A percentile compares a stretch with the other conserved stretches of the same genome.
Evolutionary conservation across 768 basidiomycete species (phyloP).

Genomic region (Agrocybe pediades): DNA sequence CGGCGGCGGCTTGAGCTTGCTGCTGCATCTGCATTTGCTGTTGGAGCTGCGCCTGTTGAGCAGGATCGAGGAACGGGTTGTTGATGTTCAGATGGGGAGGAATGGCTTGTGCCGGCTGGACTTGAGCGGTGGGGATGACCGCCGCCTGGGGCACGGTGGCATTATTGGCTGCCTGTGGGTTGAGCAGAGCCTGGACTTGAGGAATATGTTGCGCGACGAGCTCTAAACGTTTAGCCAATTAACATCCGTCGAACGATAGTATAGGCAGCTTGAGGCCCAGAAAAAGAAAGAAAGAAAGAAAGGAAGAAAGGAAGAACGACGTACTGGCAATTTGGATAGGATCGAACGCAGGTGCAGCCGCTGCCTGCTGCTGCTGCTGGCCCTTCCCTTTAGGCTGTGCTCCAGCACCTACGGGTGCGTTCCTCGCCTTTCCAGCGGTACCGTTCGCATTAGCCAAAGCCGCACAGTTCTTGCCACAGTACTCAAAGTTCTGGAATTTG

Average conservation of each 20-base stretch:
- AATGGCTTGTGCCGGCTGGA: constrained; percentile 19
- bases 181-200: constrained; percentile 42
- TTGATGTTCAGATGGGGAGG: constrained; percentile 18
- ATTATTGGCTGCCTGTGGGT: constrained; percentile 4
- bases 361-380: constrained; percentile 12
- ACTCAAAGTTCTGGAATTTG: constrained; percentile 60
- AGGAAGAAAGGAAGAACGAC: constrained; percentile 13
- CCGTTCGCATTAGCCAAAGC: constrained; percentile 40
- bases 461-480: constrained; percentile 68
- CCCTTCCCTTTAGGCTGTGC: constrained; percentile 14
- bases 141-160: constrained; percentile 9
- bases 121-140: neutral
- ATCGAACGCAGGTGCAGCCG: constrained; percentile 30
- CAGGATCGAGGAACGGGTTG: constrained; percentile 33
- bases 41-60: constrained; percentile 12
- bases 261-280: no score
- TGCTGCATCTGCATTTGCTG: neutral
- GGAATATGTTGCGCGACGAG: constrained; percentile 49
- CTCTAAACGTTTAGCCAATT: constrained; percentile 29
- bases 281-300: neutral
- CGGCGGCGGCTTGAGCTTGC: constrained; percentile 2
- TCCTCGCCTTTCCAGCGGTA: constrained; percentile 14
- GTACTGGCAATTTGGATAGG: constrained; percentile 42
- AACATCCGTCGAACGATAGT: no score
- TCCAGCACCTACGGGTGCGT: constrained; percentile 7